Conservation (phyloP, 495 filamentous ascomycete species). For the Saxophila tyrrhenica region DNA sequence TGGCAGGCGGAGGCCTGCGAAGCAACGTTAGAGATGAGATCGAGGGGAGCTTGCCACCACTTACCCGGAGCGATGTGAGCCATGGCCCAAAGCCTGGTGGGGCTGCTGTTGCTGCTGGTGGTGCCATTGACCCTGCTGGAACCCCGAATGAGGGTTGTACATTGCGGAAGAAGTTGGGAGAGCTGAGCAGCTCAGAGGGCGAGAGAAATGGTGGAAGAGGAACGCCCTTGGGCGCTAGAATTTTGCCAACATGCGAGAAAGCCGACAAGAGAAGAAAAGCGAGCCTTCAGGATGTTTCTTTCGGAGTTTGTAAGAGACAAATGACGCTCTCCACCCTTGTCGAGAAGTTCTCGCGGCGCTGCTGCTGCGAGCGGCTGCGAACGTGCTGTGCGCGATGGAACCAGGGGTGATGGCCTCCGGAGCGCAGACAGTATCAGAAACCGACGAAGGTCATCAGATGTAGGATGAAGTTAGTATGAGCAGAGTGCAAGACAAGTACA, state of each 20-base stretch:
- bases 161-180: neutral
- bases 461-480: neutral
- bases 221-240: neutral
- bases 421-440: too few species aligned
- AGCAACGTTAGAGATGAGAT: neutral
- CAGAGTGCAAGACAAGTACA: too few species aligned
- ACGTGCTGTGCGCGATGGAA: neutral
- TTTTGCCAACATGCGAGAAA: neutral
- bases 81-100: neutral
- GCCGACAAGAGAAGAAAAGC: neutral
- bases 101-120: neutral
- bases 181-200: neutral
- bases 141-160: neutral
- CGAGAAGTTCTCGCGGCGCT: too few species aligned
- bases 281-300: neutral
- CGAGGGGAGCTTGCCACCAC: neutral
- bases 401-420: neutral
- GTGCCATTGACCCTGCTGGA: neutral
- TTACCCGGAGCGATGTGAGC: neutral
- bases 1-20: constrained; percentile 19
- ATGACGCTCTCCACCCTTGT: neutral
- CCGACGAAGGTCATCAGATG: too few species aligned
- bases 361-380: too few species aligned
- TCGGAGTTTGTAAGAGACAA: neutral
- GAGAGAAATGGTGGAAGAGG: neutral